Base-by-base conservation (phyloP, 768 basidiomycete genomes). In the Cystobasidium ongulense region DNA sequence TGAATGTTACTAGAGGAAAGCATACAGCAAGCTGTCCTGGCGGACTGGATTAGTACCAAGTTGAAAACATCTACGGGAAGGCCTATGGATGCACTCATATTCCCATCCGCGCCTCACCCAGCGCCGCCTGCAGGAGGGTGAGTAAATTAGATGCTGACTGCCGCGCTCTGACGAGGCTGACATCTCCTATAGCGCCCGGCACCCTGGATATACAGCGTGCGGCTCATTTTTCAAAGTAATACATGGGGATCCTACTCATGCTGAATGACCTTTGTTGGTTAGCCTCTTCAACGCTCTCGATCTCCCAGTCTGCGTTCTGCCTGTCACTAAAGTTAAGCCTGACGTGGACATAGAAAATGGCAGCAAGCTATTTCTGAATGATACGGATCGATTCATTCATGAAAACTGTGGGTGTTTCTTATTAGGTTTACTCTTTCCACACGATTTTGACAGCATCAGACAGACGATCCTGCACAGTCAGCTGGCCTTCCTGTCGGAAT, bases 11-110 rank as follows among this genome's bases (percentile, higher is more conserved):
- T 21, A 71, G 68, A 70, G 66, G 74, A 74, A n/a, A 29, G 7
- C 8, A 4, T 72, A 21, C 74, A 70, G 74, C 74, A 70, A 35
- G 43, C 54, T 35, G 50, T 72, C n/a, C 57, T 74, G 1, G 5
- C 11, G 25, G 36, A 74, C 2, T 74, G 74, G 74, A n/a, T 57
- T 2, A 25, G 23, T 54, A 61, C 61, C 11, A 25, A 18, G 1
- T 17, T 17, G 18, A 7, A 39, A 23, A 74, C 73, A 7, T n/a
- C n/a, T 11, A 71, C 67, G 25, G 74, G 66, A 23, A 21, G 67
- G 31, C 74, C 74, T 4, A 74, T 74, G 35, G 74, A 74, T 63
- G 74, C 5, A 31, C 39, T 74, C n/a, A 35, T 74, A n/a, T 64
- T 54, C 21, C 35, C 52, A 10, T 31, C 53, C 5, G 46, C n/a